These are phyloP conservation scores for Trypanosoma caninum DNA, from an alignment of 208 protist species.

Conservation along the genomic window DNA sequence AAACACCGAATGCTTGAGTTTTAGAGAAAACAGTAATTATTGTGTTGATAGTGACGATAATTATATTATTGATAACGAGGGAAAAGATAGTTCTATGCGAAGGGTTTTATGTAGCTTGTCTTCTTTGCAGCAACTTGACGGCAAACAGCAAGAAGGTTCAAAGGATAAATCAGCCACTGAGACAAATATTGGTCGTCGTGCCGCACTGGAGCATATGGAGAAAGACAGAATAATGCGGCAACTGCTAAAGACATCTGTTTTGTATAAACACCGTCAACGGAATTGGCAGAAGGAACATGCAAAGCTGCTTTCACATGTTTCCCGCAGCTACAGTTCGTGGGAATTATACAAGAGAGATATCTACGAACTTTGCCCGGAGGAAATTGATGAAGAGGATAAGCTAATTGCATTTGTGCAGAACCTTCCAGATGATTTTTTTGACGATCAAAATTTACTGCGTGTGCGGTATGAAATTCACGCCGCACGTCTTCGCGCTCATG, in stretches of 20 bases:
- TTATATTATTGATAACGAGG: neutral
- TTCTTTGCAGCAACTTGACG: neutral
- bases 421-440: constrained; percentile 60
- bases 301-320: constrained; percentile 34
- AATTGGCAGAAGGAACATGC: constrained; percentile 28
- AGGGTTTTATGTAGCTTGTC: too few species aligned
- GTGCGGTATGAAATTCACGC: constrained; percentile 55
- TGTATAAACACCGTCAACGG: constrained; percentile 40
- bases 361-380: constrained; percentile 24
- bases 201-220: constrained; percentile 13
- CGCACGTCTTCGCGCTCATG: constrained; percentile 28
- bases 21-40: neutral
- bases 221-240: neutral
- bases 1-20: too few species aligned
- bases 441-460: constrained; percentile 45
- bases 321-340: constrained; percentile 51
- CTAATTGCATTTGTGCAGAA: constrained; percentile 62
- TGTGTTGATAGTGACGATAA: neutral
- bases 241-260: constrained; percentile 39
- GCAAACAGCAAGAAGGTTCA: too few species aligned
- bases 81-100: neutral
- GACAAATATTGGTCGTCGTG: neutral
- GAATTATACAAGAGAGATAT: constrained; percentile 49
- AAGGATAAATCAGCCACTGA: too few species aligned
- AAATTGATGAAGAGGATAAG: constrained; percentile 42